Evolutionary conservation across 2,329 filamentous ascomycete genomes (phyloP), one percentile per base, ranked within the genome.

Genomic region (Fusarium sp.): DNA sequence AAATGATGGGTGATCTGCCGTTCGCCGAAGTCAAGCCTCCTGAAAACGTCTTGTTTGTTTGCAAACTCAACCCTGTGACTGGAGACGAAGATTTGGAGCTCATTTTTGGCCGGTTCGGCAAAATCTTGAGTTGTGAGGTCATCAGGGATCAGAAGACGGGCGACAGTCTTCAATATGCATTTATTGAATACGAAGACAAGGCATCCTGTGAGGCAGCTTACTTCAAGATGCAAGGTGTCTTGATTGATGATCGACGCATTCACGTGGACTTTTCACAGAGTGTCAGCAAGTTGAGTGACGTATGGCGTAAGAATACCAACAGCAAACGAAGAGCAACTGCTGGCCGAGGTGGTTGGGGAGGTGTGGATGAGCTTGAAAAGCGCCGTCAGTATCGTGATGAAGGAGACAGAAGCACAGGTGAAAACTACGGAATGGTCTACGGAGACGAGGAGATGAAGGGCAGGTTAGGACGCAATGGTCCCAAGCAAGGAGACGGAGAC

Each of bases 211-310:
- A 99, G 77, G 87, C 91, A 48, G 95, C 95, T 3, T 99, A 97
- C 72, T 95, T 96, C 80, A 99, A 99, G 78, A 99, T 99, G 95
- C 93, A 99, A 75, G 92, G 90, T 3, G 94, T 98, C 2, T 79
- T 99, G 51, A 98, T 99, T 65, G 95, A 99, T 71, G 95, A 99
- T 70, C 91, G 97, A 65, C 89, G 95, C 37, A 99, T 99, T 63
- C 95, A 99, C 72, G 95, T 99, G 52, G 95, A 99, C 77, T 99
- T 99, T 76, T 97, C 93, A 10, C 95, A 99, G 78, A 97, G 92
- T 73, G 95, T 93, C 59, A 85, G 88, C 61, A 94, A 92, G 72
- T 79, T 99, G 8, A 95, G 92, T 41, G 92, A 96, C 61, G 88
- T 88, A 14, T 99, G 95, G 95, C 85, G 95, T 61, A 89, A 87